Base-by-base conservation (phyloP, 306 rosid species). In the Oemleria cerasiformis region DNA sequence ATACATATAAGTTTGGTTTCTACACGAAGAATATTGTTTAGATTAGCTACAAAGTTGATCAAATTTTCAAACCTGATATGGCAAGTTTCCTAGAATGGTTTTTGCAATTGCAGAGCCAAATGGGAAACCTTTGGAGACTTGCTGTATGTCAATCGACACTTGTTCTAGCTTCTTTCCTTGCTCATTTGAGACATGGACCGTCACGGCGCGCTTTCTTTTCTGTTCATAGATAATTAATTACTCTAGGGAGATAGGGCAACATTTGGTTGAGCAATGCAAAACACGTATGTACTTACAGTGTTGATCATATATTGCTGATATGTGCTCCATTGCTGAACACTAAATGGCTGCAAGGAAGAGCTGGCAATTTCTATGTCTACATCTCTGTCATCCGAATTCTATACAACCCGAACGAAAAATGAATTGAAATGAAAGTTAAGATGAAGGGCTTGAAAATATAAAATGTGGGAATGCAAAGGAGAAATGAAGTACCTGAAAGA, bases 51-150 rank as follows among this genome's bases (percentile, higher is more conserved):
- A 16, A 48, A 17, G 30, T 6, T 23, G 13, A 42, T 41, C 64
- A 57, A 70, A 21, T 53, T 36, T 34, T 4, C 77, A 55, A 70
- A 89, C 97, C 93, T 91, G 97, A 75, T 94, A 94, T 6, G 88
- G 92, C n/a, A 83, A 42, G 68, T 91, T 89, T 39, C 90, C 96
- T 17, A 93, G 68, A 55, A 94, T 91, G 74, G 92, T 84, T 67
- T 87, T 86, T 60, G 97, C 86, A 36, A 94, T 89, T 9, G 98
- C 95, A 73, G 98, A 94, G 66, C 98, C 97, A 74, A 94, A 77
- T 77, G 96, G 92, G 60, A 94, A 94, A 40, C 89, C 97, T 69
- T 84, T 94, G 20, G 92, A 80, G 42, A 88, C 56, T 73, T 94
- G 96, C 73, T 80, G 75, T 65, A 87, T 15, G 23, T 4, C 6